Evolutionary conservation across 495 filamentous ascomycete species (phyloP).

Genomic region (Cudoniella acicularis): DNA sequence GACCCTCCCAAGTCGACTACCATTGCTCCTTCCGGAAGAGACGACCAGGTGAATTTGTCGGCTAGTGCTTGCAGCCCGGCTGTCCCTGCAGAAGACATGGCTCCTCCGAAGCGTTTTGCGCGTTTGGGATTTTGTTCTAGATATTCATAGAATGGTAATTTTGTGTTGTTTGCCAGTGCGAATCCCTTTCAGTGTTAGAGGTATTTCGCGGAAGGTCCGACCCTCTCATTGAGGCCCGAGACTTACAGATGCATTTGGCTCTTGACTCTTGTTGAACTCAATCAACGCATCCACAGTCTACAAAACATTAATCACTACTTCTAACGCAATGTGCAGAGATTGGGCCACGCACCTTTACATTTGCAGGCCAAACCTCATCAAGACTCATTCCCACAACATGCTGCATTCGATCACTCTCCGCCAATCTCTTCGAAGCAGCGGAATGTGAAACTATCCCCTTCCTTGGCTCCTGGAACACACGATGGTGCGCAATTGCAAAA

Average conservation of each 20-base stretch:
- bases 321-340: not conserved
- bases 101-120: constrained; percentile 4
- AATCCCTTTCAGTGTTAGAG: constrained; percentile 15
- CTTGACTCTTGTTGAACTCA: constrained; percentile 2
- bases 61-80: not conserved
- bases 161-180: constrained; percentile 16
- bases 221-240: not conserved
- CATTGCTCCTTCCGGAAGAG: not conserved
- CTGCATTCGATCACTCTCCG: constrained; percentile 1
- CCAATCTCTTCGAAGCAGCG: constrained; percentile 13
- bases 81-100: not conserved
- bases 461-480: constrained; percentile 23
- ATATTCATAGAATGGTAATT: constrained; percentile 16
- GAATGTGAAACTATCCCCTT: constrained; percentile 24
- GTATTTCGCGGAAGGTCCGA: not conserved
- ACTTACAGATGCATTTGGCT: constrained; percentile 8
- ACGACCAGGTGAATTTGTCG: not conserved
- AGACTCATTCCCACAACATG: not conserved
- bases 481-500: constrained; percentile 22
- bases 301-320: not conserved
- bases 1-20: constrained; percentile 7
- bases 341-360: not conserved
- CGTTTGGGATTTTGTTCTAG: constrained; percentile 18
- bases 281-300: constrained; percentile 3
- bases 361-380: constrained; percentile 6